phyloP scores from a whole-genome alignment of 2,329 filamentous ascomycete genomes.

The Claviceps maximensis region DNA sequence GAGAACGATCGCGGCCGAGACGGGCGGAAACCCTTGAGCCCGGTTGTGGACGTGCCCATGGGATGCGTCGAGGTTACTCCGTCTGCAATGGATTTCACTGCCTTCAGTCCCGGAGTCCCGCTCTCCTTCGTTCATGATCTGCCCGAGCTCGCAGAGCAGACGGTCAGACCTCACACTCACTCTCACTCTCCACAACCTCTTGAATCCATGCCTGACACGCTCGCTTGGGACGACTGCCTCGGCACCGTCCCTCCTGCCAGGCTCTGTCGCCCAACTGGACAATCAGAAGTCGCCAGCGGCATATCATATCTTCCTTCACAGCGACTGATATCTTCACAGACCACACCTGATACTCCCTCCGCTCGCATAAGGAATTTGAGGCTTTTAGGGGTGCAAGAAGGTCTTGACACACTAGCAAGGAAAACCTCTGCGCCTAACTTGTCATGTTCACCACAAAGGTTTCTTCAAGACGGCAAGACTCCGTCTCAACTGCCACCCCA shows the following conservation, averaged over 20 bases:
- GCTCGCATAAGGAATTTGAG: constrained; percentile 36
- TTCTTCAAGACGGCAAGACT: constrained; percentile 12
- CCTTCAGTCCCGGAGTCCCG: constrained; percentile 17
- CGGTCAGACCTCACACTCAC: constrained; percentile 14
- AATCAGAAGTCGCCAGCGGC: constrained; percentile 9
- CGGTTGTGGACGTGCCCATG: constrained; percentile 34
- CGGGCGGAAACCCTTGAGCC: constrained; percentile 38
- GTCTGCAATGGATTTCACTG: constrained; percentile 27
- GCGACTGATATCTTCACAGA: constrained; percentile 37
- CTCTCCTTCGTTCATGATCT: constrained; percentile 23
- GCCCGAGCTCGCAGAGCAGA: constrained; percentile 14
- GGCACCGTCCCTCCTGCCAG: constrained; percentile 23
- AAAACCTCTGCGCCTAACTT: constrained; percentile 12
- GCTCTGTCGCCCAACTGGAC: not conserved
- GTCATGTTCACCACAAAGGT: constrained; percentile 20
- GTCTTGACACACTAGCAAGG: constrained; percentile 34
- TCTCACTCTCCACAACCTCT: constrained; percentile 17
- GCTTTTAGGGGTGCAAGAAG: constrained; percentile 43
- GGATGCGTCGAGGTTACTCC: constrained; percentile 23
- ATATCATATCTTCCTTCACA: constrained; percentile 36
- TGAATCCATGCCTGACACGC: constrained; percentile 41
- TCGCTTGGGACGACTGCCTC: constrained; percentile 34
- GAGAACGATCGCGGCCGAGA: constrained; percentile 39
- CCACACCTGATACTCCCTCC: constrained; percentile 39
- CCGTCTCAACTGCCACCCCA: constrained; percentile 6